Evolutionary conservation across 495 filamentous ascomycete species (phyloP).

Genomic region (Amniculicola lignicola): DNA sequence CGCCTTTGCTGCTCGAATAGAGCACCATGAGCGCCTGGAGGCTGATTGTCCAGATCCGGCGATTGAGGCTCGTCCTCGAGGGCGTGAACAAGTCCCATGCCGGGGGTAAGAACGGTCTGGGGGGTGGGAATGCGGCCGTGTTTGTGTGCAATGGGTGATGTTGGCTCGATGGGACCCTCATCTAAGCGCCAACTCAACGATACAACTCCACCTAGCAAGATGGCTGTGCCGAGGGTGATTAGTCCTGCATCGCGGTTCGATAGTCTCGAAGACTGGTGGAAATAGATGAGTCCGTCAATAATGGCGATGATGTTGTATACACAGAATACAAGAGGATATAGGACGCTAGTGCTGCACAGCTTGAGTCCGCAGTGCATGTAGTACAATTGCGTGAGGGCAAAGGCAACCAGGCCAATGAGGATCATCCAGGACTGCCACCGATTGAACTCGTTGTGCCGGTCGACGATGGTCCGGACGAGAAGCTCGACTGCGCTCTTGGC

Average conservation of each 20-base stretch:
- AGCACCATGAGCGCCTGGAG: constrained; percentile 21
- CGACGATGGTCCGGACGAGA: constrained; percentile 85
- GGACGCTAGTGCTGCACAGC: constrained; percentile 88
- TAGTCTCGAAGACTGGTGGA: constrained; percentile 79
- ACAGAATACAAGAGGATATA: constrained; percentile 98
- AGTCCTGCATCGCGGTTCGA: constrained; percentile 71
- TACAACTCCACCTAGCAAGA: constrained; percentile 83
- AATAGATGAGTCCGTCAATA: constrained; percentile 95
- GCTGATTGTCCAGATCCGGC: constrained; percentile 54
- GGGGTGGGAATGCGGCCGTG: constrained; percentile 50
- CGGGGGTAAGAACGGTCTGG: constrained; percentile 63
- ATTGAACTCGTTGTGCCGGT: constrained; percentile 89
- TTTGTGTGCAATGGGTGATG: constrained; percentile 8
- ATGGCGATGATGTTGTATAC: constrained; percentile 99
- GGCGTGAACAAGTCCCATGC: constrained; percentile 62
- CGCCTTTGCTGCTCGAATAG: constrained; percentile 20
- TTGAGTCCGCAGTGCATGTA: constrained; percentile 92
- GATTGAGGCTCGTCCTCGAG: constrained; percentile 21
- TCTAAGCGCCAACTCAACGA: constrained; percentile 92
- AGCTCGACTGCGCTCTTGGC: constrained; percentile 97
- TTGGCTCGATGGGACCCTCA: constrained; percentile 49
- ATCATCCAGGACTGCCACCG: constrained; percentile 97
- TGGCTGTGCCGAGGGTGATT: constrained; percentile 80
- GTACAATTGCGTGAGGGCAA: constrained; percentile 90
- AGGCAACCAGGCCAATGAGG: constrained; percentile 70